Evolutionary conservation across 768 basidiomycete genomes (phyloP).

Genomic region (Amyloporia xantha): DNA sequence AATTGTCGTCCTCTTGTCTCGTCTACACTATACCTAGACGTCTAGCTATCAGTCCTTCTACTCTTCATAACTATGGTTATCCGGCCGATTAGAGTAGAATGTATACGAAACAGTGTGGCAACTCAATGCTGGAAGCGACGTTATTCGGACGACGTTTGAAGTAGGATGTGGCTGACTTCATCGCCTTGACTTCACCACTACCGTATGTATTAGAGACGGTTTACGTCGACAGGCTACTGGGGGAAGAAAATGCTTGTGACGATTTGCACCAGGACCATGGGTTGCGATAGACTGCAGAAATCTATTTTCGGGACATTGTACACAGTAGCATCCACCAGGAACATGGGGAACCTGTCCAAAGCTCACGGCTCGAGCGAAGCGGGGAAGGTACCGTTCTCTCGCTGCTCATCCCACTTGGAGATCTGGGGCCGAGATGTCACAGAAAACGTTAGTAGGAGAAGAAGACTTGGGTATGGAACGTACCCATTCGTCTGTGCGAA

Average conservation of each 20-base stretch:
- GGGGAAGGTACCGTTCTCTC: constrained; percentile 89
- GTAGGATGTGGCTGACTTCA: too few species aligned
- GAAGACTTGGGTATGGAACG: constrained; percentile 11
- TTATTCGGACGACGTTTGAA: too few species aligned
- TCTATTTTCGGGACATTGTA: too few species aligned
- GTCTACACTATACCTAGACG: background rate
- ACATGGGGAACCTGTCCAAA: too few species aligned
- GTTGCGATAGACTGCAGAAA: too few species aligned
- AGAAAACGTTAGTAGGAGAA: constrained; percentile 1
- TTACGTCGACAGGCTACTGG: too few species aligned
- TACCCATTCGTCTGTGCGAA: constrained; percentile 83
- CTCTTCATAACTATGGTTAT: background rate
- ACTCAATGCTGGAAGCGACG: too few species aligned
- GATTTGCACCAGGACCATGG: too few species aligned
- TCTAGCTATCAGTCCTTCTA: background rate
- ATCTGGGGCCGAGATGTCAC: constrained; percentile 43
- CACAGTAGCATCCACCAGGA: too few species aligned
- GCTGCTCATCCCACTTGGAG: constrained; percentile 88
- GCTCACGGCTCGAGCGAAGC: constrained; percentile 75
- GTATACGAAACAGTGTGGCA: background rate
- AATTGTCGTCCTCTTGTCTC: background rate
- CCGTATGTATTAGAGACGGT: too few species aligned
- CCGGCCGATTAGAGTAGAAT: constrained; percentile 1
- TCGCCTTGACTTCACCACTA: too few species aligned
- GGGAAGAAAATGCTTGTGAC: too few species aligned